Evolutionary conservation across 805 yeast genomes (phyloP), one percentile per base, ranked within the genome.

Genomic region (Cyberlindnera amylophila): DNA sequence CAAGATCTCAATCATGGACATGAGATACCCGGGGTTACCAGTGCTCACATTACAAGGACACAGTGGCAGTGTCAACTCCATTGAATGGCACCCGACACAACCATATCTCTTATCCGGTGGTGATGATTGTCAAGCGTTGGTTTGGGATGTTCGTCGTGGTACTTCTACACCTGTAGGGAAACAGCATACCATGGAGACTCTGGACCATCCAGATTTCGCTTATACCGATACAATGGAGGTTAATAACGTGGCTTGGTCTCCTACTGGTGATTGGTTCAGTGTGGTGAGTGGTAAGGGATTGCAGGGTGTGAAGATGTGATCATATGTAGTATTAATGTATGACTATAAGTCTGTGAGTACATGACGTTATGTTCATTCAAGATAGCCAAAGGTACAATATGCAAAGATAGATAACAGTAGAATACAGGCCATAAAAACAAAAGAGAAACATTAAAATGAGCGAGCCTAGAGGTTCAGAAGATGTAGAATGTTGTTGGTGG

Each of bases 1-100:
- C 51, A 70, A 72, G 40, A 77, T 89, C 4, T 68, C 80, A 19
- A 70, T 91, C 11, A 70, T 93, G 42, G 99, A 91, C 62, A 76
- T 90, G 69, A 72, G 99, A 47, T 79, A 82, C 59, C 96, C 97
- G 0, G 96, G 96, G 4, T 61, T 79, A 2, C 96, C 98, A 0
- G 71, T 84, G 1, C 63, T 75, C n/a, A 74, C 76, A 0, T 68
- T 91, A 32, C 79, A 79, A 28, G 90, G 83, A 13, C 95, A 83
- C 59, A 55, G 65, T 21, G 78, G 80, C 0, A 70, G 84, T 1
- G 76, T 91, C 18, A 91, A 91, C 58, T 71, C 80, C 49, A 74
- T 90, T 14, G 64, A 72, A 39, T 91, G 97, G 97, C 91, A 90
- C 53, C 97, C 98, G 0, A 61, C 74, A 1, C 72, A 79, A 26